These are phyloP conservation scores for Boletus eberwhitei DNA, from an alignment of 768 basidiomycete species.

Conservation along the genomic window DNA sequence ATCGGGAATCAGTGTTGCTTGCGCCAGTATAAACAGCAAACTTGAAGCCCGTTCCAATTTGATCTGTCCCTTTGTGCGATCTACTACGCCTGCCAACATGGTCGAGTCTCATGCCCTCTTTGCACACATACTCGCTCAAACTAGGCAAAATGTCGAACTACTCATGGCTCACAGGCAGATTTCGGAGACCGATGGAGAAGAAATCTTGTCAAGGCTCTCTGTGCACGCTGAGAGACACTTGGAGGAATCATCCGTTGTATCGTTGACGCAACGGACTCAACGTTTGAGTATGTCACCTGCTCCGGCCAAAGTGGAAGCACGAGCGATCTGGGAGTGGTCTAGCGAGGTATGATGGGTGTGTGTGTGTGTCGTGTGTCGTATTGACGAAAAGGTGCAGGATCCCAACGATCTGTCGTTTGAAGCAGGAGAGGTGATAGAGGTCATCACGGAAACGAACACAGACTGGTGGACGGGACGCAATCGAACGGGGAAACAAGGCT, in stretches of 20 bases:
- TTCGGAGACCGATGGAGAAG: constrained; percentile 36
- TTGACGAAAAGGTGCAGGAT: constrained; percentile 45
- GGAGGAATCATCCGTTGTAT: constrained; percentile 15
- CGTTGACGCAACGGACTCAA: constrained; percentile 23
- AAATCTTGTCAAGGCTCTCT: constrained; percentile 39
- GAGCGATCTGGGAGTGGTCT: constrained; percentile 29
- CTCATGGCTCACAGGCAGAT: constrained; percentile 43
- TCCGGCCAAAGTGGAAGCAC: constrained; percentile 24
- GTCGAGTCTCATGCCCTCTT: constrained; percentile 22
- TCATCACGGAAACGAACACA: constrained; percentile 76
- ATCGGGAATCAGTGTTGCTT: constrained; percentile 6
- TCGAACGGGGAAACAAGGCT: constrained; percentile 55
- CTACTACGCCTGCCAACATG: constrained; percentile 18
- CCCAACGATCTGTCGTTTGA: constrained; percentile 73
- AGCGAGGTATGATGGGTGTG: constrained; percentile 23
- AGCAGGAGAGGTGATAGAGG: constrained; percentile 73
- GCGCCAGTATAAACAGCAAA: constrained; percentile 11
- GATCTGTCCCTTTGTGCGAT: background rate
- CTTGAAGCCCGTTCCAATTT: constrained; percentile 1
- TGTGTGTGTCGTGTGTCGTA: background rate
- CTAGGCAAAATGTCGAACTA: constrained; percentile 44
- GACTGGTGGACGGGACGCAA: constrained; percentile 89
- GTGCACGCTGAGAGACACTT: constrained; percentile 18
- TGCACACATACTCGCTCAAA: constrained; percentile 43
- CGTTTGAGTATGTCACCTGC: constrained; percentile 26